Evolutionary conservation across 192 early-diverging fungal species (phyloP), one percentile per base, ranked within the genome.

Genomic region (Nowakowskiella sp.): DNA sequence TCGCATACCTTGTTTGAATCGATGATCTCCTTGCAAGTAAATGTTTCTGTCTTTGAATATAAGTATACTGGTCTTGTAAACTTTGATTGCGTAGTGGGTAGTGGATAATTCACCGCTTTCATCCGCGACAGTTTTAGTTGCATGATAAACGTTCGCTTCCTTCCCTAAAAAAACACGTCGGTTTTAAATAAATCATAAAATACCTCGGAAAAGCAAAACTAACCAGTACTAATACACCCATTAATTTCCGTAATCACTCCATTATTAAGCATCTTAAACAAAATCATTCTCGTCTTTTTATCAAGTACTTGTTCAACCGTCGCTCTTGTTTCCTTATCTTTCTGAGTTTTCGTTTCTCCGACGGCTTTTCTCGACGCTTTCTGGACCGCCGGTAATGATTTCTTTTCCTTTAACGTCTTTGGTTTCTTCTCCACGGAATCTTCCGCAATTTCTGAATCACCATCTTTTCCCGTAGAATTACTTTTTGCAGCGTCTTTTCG

Each of bases 61-160:
- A 55, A 98, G 72, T 51, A 98, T 94, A n/a, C 91, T 94, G 22
- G 95, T 96, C 60, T 98, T 98, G 75, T 98, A 98, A 28, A 98
- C 85, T 59, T 98, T 96, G 60, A 98, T 90, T 5, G 95, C 92
- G 3, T 85, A 71, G 59, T 94, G 91, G n/a, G n/a, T n/a, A n/a
- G n/a, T n/a, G n/a, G n/a, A n/a, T n/a, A n/a, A n/a, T 34, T 76
- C 67, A 24, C 85, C 88, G 8, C 71, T 58, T 42, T 89, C 88
- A n/a, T n/a, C n/a, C n/a, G n/a, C n/a, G n/a, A n/a, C n/a, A n/a
- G n/a, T n/a, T 6, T 91, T 94, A 10, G 79, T 70, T 4, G 95
- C 95, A 50, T 98, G 93, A 56, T 98, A 98, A 13, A 98, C 95
- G 65, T 98, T 98, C 54, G 95, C 95, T 70, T 82, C 30, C 2